phyloP scores from a whole-genome alignment of 257 asterid species.

The Solanum appendiculatum region DNA sequence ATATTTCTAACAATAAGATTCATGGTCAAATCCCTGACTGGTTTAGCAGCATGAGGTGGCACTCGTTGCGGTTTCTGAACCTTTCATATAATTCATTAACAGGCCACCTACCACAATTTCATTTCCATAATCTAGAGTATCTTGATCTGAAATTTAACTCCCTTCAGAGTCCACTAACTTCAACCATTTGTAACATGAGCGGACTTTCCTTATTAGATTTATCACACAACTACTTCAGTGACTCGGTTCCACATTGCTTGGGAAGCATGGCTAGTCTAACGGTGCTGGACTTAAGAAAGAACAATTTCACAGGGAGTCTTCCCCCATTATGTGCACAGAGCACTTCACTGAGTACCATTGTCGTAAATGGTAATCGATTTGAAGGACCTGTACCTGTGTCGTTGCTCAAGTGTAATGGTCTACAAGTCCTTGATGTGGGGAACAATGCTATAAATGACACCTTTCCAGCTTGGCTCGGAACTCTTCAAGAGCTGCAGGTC shows the following conservation, averaged over 20 bases:
- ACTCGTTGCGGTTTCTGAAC: not conserved
- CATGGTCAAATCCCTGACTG: too few relatives aligned
- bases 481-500: not conserved
- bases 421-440: not conserved
- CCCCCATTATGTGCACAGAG: not conserved
- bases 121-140: rapidly evolving
- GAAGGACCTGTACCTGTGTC: not conserved
- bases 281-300: not conserved
- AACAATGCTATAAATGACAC: not conserved
- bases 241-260: not conserved
- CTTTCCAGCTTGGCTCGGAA: not conserved
- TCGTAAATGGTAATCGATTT: not conserved
- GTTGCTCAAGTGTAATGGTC: rapidly evolving
- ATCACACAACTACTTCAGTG: not conserved
- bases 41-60: too few relatives aligned
- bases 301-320: not conserved
- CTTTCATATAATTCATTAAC: too few relatives aligned
- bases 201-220: not conserved
- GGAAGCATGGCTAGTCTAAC: not conserved
- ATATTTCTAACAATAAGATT: too few relatives aligned
- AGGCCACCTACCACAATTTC: too few relatives aligned
- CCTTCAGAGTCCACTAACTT: not conserved
- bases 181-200: too few relatives aligned
- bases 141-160: not conserved
- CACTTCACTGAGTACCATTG: not conserved